phyloP scores from a whole-genome alignment of 345 rosid species.

The Combretum micranthum region DNA sequence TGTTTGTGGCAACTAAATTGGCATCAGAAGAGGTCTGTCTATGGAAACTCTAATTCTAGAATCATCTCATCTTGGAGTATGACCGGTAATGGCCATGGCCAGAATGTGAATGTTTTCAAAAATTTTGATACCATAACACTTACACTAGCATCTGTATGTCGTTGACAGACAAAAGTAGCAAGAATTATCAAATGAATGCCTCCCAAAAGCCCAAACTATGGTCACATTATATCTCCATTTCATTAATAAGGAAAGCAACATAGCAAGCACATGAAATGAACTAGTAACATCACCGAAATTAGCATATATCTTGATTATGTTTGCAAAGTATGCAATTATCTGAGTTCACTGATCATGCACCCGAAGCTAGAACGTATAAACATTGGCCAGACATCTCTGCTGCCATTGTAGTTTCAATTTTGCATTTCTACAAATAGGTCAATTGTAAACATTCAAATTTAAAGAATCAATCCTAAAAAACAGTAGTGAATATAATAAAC shows the following conservation, averaged over 20 bases:
- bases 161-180: conserved; percentile 42
- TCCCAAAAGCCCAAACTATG: conserved; percentile 41
- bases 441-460: too few species aligned
- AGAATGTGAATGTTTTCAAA: conserved; percentile 41
- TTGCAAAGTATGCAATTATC: too few species aligned
- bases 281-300: not conserved
- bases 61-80: conserved; percentile 27
- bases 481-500: too few species aligned
- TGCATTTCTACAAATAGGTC: too few species aligned
- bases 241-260: not conserved
- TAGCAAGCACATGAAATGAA: too few species aligned
- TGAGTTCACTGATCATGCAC: too few species aligned
- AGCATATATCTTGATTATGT: too few species aligned
- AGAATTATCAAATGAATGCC: conserved; percentile 58
- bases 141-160: conserved; percentile 31
- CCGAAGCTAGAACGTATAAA: too few species aligned
- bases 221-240: not conserved
- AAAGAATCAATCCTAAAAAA: too few species aligned
- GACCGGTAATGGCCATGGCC: conserved; percentile 56
- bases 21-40: conserved; percentile 35
- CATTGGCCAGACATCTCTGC: too few species aligned
- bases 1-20: conserved; percentile 42
- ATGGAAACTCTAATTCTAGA: conserved; percentile 16
- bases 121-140: conserved; percentile 31
- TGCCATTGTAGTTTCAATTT: too few species aligned